Base-by-base conservation (phyloP, 1,284 basidiomycete genomes). In the Apiotrichum montevideense region DNA sequence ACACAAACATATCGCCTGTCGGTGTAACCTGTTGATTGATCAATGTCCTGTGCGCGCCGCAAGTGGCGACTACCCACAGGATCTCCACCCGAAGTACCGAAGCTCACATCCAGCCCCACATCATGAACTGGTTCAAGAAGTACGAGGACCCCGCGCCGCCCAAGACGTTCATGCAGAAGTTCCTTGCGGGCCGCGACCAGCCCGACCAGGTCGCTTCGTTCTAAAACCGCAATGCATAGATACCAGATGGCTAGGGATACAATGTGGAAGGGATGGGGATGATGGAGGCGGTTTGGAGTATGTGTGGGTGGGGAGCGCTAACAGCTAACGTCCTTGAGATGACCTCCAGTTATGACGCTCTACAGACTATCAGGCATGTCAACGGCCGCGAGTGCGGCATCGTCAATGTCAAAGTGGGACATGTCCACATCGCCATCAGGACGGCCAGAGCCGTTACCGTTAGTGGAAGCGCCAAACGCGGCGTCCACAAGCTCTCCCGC, bases 121-220 rank as follows among this genome's bases (percentile, higher is more conserved):
- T 78, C 54, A 71, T 77, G 69, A 64, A 73, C 56, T 77, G 75
- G 75, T 78, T 78, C 73, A 73, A 74, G 62, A 58, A 64, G 44
- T 72, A 67, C 59, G 72, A 74, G 39, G 72, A 75, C 56, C 66
- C 72, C 52, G 61, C 72, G 39, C 57, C 67, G 45, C 77, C 76
- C 29, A 61, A 66, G 50, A 74, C 77, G 3, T 78, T 78, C 71
- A 67, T 77, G 59, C 74, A 78, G 51, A 78, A 77, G 55, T 77
- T 77, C 69, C 73, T 72, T 57, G 69, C 73, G 7, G 70, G 73
- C 35, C 62, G 73, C 56, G 76, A 77, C 65, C 73, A 76, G 50
- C 76, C 76, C 46, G 65, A 70, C 55, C 66, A 68, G 58, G 66
- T 74, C 56, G 64, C 65, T 42, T 67, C 69, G 11, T 68, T 70